Base-by-base conservation (phyloP, 768 basidiomycete species). In the Trametes villosa region DNA sequence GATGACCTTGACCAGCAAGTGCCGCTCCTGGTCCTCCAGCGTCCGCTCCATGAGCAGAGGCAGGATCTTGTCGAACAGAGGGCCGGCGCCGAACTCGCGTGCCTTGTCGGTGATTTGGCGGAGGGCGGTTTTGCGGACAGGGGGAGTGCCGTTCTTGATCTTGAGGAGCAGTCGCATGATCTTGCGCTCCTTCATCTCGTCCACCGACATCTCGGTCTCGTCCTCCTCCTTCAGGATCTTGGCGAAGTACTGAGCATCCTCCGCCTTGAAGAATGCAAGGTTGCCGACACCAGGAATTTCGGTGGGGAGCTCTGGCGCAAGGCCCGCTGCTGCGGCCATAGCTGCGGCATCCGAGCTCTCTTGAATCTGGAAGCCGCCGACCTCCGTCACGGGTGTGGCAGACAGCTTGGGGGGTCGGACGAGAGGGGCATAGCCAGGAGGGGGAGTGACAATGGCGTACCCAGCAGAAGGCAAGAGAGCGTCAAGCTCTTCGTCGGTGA, bases 21-120 rank as follows among this genome's bases (percentile, higher is more conserved):
- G 97, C 8, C 96, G 93, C 70, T 99, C 97, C 76, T 99, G 96
- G 67, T 99, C 96, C 77, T 99, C 97, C 45, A 98, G 83, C 0
- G 95, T 95, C 17, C 94, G 88, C 72, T 96, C 94, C 97, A 99
- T 99, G 68, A 98, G 90, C 44, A 99, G 80, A 0, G 97, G 97
- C 0, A 99, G 81, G 62, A 98, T 99, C 75, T 99, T 99, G 78
- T 99, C 97, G 75, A 98, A 99, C 7, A 98, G 81, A 18, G 97
- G 97, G 27, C 96, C 97, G 34, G 97, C 96, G 51, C 97, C 96
- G 59, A 98, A 98, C 69, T 99, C 95, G 66, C 97, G 89, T 63
- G 97, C 97, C 74, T 98, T 97, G 82, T 99, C 97, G 17, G 97
- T 98, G 69, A 99, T 98, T 72, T 98, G 96, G 52, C 96, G 86